phyloP scores from a whole-genome alignment of 2,329 filamentous ascomycete species.

The Lecanosticta acicola region DNA sequence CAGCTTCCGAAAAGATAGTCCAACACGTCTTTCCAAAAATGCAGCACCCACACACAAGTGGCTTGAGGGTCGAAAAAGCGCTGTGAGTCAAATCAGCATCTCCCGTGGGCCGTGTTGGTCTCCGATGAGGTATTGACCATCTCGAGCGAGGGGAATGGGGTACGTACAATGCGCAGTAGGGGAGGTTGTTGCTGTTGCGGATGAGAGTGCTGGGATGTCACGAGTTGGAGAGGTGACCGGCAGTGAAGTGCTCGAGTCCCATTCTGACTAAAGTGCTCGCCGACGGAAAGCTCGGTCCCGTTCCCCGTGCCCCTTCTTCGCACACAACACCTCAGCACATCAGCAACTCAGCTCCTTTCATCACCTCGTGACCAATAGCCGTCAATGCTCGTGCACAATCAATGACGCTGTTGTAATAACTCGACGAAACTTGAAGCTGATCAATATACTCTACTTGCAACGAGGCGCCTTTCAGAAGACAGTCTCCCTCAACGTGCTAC shows the following conservation, averaged over 20 bases:
- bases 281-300: too few relatives aligned
- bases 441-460: too few relatives aligned
- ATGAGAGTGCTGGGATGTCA: background rate
- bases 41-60: background rate
- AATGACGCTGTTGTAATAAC: too few relatives aligned
- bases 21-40: conserved; percentile 1
- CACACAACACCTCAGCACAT: too few relatives aligned
- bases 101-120: background rate
- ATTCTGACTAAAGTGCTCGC: too few relatives aligned
- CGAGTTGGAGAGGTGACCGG: background rate
- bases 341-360: too few relatives aligned
- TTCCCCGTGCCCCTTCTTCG: too few relatives aligned
- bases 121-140: background rate
- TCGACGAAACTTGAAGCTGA: too few relatives aligned
- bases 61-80: background rate
- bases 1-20: background rate
- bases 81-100: background rate
- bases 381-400: too few relatives aligned
- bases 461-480: too few relatives aligned
- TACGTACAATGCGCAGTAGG: background rate
- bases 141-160: background rate
- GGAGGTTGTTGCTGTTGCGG: background rate
- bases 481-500: too few relatives aligned
- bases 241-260: background rate
- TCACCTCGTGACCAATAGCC: too few relatives aligned